A percentile compares a stretch with the other conserved stretches of the same genome.
Evolutionary conservation across 768 basidiomycete genomes (phyloP).

Genomic region (Gloeopeniophorella convolvens): DNA sequence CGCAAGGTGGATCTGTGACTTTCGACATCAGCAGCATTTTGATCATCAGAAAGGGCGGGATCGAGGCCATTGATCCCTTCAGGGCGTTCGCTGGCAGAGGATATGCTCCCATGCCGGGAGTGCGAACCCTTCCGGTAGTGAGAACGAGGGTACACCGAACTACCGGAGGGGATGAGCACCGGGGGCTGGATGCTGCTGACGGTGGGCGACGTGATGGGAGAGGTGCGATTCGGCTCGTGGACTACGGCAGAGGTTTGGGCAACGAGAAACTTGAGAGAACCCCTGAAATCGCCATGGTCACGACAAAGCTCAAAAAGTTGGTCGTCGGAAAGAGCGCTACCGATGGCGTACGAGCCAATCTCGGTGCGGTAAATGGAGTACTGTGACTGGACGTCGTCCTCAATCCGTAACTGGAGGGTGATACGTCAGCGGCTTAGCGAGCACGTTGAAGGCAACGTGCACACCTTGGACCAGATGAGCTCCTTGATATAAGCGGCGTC

Average conservation of each 20-base stretch:
- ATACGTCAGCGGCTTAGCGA: conserved; percentile 7
- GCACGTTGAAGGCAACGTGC: conserved; percentile 16
- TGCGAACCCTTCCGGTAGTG: conserved; percentile 23
- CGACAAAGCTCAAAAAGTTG: conserved; percentile 66
- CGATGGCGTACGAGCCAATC: conserved; percentile 70
- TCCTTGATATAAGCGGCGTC: conserved; percentile 69
- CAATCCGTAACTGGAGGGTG: conserved; percentile 57
- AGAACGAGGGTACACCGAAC: conserved; percentile 42
- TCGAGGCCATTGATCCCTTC: conserved; percentile 62
- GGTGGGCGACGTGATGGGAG: conserved; percentile 31
- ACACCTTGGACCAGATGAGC: conserved; percentile 72
- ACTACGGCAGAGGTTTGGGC: conserved; percentile 57
- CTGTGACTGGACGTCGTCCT: conserved; percentile 73
- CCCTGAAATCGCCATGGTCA: conserved; percentile 66
- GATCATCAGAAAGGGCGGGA: conserved; percentile 50
- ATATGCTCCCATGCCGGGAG: conserved; percentile 64
- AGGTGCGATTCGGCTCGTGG: conserved; percentile 41
- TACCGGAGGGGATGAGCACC: conserved; percentile 36
- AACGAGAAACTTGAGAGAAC: conserved; percentile 80
- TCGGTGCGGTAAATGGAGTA: conserved; percentile 85
- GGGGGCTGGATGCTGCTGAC: conserved; percentile 48
- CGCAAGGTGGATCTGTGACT: conserved; percentile 37
- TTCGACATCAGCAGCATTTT: conserved; percentile 53
- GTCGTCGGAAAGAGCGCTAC: conserved; percentile 67
- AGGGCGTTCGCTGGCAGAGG: conserved; percentile 59